phyloP scores from a whole-genome alignment of 2,329 filamentous ascomycete species.

The Metarhizium guizhouense region DNA sequence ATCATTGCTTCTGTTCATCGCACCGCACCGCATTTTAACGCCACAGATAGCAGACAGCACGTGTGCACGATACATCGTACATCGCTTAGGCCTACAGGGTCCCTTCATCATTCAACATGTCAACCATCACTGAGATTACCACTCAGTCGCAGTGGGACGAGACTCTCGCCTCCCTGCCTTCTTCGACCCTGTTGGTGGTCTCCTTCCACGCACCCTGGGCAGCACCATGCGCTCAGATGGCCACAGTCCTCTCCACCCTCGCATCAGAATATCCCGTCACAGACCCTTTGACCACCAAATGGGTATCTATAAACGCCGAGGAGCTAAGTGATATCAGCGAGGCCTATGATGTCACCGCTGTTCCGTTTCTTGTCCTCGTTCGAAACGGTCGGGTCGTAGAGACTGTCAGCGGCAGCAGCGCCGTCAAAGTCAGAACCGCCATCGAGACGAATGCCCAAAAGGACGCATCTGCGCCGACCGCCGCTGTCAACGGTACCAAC shows the following conservation, averaged over 20 bases:
- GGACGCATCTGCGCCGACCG: conserved; percentile 22
- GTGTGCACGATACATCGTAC: background rate
- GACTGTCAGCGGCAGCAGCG: conserved; percentile 83
- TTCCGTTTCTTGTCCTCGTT: conserved; percentile 83
- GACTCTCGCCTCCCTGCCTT: conserved; percentile 55
- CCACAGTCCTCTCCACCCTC: conserved; percentile 73
- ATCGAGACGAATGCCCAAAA: conserved; percentile 72
- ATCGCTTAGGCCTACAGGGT: background rate
- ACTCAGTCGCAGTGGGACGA: conserved; percentile 65
- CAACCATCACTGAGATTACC: conserved; percentile 68
- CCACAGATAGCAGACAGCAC: background rate
- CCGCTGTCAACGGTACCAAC: conserved; percentile 25
- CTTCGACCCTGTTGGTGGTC: conserved; percentile 68
- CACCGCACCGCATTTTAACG: background rate
- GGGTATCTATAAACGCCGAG: conserved; percentile 90
- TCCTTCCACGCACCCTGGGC: conserved; percentile 98
- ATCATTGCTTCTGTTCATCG: conserved; percentile 1
- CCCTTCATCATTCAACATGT: conserved; percentile 44
- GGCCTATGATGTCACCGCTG: conserved; percentile 85
- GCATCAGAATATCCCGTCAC: conserved; percentile 73
- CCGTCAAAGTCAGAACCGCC: conserved; percentile 71
- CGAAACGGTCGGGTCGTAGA: conserved; percentile 69
- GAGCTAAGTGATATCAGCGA: conserved; percentile 88
- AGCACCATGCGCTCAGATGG: conserved; percentile 91
- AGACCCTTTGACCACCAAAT: conserved; percentile 59